Evolutionary conservation across 2,329 filamentous ascomycete species (phyloP).

Genomic region (Sclerotinia spermophila): DNA sequence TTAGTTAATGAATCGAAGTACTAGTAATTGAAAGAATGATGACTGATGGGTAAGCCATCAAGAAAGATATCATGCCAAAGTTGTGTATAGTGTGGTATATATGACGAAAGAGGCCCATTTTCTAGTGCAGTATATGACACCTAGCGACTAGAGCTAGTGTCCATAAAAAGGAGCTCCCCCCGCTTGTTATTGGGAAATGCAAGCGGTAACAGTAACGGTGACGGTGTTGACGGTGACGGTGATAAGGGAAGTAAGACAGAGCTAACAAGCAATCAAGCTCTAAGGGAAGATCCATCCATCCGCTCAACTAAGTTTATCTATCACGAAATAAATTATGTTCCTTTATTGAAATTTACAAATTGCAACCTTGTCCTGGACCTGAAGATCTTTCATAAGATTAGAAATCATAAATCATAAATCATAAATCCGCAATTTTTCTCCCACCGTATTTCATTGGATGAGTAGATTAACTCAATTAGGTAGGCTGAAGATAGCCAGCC

Average conservation of each 20-base stretch:
- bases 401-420: slow-evolving; percentile 7
- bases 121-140: background rate
- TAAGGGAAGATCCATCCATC: background rate
- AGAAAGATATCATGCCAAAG: background rate
- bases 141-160: background rate
- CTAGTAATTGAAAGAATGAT: background rate
- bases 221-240: background rate
- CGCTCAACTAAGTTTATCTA: background rate
- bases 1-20: background rate
- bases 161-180: background rate
- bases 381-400: background rate
- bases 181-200: background rate
- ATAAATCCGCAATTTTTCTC: background rate
- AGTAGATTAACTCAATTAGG: background rate
- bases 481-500: background rate
- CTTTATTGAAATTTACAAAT: too few relatives aligned
- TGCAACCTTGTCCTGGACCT: background rate
- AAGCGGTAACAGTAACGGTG: background rate
- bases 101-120: background rate
- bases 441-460: background rate
- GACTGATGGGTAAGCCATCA: background rate
- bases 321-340: background rate
- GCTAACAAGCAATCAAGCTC: background rate
- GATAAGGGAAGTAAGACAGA: background rate
- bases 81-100: background rate